Percentiles rank a stretch among this genome's conserved stretches.
Conservation (phyloP, 805 yeast species). For the Priceomyces carsonii region DNA sequence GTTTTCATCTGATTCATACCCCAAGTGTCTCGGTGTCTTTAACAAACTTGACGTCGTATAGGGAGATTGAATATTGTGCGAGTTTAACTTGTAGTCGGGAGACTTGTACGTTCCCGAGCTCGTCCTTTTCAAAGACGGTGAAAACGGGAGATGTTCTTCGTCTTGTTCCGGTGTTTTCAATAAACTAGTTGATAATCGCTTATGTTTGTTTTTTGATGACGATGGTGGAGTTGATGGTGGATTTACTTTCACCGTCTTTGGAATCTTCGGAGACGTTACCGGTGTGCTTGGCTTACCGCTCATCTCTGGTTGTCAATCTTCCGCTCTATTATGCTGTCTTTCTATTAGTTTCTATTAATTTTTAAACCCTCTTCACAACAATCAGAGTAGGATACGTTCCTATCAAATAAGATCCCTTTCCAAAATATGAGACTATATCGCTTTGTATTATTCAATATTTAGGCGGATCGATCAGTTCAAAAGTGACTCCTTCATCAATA, state of each 20-base stretch:
- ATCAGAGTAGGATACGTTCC: too few species aligned
- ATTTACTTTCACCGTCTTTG: slow-evolving; percentile 17
- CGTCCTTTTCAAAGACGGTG: slow-evolving; percentile 40
- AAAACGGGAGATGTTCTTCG: slow-evolving; percentile 29
- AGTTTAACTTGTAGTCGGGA: slow-evolving; percentile 32
- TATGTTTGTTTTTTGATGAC: slow-evolving; percentile 13
- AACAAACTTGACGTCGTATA: slow-evolving; percentile 21
- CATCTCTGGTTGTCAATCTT: too few species aligned
- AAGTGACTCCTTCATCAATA: too few species aligned
- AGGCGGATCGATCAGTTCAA: too few species aligned
- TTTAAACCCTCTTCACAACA: too few species aligned
- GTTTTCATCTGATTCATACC: slow-evolving; percentile 31
- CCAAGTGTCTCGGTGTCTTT: slow-evolving; percentile 34
- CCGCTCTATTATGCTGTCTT: too few species aligned
- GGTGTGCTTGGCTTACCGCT: slow-evolving; percentile 36
- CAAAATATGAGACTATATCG: too few species aligned
- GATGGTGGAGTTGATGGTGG: slow-evolving; percentile 32
- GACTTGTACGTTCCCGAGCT: slow-evolving; percentile 29
- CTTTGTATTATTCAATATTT: too few species aligned
- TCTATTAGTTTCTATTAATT: too few species aligned
- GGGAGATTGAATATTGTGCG: slow-evolving; percentile 30
- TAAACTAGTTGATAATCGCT: slow-evolving; percentile 27
- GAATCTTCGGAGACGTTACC: slow-evolving; percentile 32
- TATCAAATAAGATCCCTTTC: too few species aligned
- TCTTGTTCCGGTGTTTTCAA: slow-evolving; percentile 40